Evolutionary conservation across 2,329 filamentous ascomycete genomes (phyloP).

Genomic region (Pseudocercospora vitis): DNA sequence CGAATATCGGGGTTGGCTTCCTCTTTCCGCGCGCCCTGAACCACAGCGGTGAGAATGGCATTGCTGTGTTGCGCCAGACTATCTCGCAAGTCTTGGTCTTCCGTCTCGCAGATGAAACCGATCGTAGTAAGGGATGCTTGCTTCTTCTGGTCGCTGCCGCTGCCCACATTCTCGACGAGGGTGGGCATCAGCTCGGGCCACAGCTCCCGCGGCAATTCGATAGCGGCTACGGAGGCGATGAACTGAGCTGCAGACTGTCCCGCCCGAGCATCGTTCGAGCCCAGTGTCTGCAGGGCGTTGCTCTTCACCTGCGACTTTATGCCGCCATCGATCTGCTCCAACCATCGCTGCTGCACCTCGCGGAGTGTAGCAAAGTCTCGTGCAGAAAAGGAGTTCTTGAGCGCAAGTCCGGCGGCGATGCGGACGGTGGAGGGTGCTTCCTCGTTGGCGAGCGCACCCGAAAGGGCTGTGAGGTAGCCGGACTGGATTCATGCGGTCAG

Average conservation of each 20-base stretch:
- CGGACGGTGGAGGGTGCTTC: constrained; percentile 78
- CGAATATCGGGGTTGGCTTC: constrained; percentile 90
- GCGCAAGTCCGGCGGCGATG: constrained; percentile 88
- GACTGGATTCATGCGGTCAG: constrained; percentile 57
- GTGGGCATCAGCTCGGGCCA: constrained; percentile 89
- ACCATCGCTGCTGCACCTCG: constrained; percentile 91
- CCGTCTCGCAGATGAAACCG: constrained; percentile 96
- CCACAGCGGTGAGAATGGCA: constrained; percentile 94
- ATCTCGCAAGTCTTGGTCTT: constrained; percentile 80
- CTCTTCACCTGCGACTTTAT: constrained; percentile 88
- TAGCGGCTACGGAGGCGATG: constrained; percentile 88
- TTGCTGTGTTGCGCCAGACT: constrained; percentile 86
- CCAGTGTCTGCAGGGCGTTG: constrained; percentile 82
- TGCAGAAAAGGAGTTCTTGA: constrained; percentile 97
- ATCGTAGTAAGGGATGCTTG: constrained; percentile 94
- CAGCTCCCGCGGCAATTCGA: constrained; percentile 89
- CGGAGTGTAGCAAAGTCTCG: constrained; percentile 84
- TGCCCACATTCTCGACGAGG: constrained; percentile 89
- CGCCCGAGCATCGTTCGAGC: constrained; percentile 75
- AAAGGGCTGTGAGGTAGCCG: constrained; percentile 87
- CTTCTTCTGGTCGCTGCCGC: constrained; percentile 83
- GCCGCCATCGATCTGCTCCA: constrained; percentile 74
- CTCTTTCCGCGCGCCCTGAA: constrained; percentile 95
- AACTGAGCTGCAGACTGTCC: constrained; percentile 91
- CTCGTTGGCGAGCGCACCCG: constrained; percentile 92